A percentile compares a stretch with the other conserved stretches of the same genome.
phyloP scores from a whole-genome alignment of 768 basidiomycete species.

The Rhodotorula diobovata region DNA sequence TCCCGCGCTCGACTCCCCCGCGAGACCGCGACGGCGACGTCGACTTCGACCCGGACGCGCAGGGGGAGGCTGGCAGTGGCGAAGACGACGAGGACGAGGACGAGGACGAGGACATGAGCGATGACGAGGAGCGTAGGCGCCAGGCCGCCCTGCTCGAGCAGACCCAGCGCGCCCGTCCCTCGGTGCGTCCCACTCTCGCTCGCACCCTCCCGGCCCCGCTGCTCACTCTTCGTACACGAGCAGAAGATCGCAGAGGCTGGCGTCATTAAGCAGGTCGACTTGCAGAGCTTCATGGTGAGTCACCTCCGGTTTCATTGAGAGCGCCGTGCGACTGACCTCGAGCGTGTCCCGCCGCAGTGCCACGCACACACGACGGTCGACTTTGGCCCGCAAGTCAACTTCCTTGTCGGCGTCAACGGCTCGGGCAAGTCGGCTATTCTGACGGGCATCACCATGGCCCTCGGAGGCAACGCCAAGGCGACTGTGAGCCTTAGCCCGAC shows the following conservation, averaged over 20 bases:
- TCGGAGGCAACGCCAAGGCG: constrained; percentile 86
- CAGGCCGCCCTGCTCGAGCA: constrained; percentile 45
- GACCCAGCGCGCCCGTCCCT: neutral
- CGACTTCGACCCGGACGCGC: constrained; percentile 14
- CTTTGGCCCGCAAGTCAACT: constrained; percentile 92
- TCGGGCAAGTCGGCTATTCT: constrained; percentile 48
- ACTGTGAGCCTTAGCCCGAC: constrained; percentile 70
- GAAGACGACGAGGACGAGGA: constrained; percentile 35
- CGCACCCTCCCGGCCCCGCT: neutral
- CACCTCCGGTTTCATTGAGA: too few species aligned
- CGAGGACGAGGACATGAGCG: constrained; percentile 41
- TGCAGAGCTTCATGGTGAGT: constrained; percentile 34
- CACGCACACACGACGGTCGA: constrained; percentile 58
- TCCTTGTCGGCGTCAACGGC: constrained; percentile 69
- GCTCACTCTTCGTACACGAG: neutral
- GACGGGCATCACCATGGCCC: constrained; percentile 83
- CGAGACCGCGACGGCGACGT: constrained; percentile 33
- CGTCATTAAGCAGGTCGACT: constrained; percentile 74
- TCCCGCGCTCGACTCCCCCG: constrained; percentile 22
- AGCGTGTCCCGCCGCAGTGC: constrained; percentile 6
- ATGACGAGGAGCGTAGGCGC: constrained; percentile 8
- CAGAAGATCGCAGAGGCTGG: constrained; percentile 80
- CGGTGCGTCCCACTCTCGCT: neutral
- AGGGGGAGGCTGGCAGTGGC: constrained; percentile 6
- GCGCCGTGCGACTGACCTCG: neutral